Base-by-base conservation (phyloP, 805 yeast species). In the Spathaspora hagerdaliae region DNA sequence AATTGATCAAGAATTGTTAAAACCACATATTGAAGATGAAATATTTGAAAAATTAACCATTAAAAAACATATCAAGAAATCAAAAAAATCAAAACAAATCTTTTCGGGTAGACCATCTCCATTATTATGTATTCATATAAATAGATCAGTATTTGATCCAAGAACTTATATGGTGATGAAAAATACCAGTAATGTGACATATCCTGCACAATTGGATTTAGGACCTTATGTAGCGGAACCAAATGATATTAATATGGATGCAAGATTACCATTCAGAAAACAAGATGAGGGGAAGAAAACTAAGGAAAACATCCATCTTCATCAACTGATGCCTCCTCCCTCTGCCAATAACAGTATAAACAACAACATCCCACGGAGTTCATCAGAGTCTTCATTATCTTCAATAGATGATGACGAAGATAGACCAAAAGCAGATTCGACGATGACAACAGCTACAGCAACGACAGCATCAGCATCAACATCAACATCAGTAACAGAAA, bases 61-160 rank as follows among this genome's bases (percentile, higher is more conserved):
- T 9, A 81, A 85, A 53, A 83, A 83, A 57, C 81, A 83, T 80
- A 77, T 82, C 46, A 77, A 82, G 45, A 87, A 86, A 59, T 79
- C 88, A 2, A 83, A 81, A 41, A 92, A 92, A 64, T 82, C 91
- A 2, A 91, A 90, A 61, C 97, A 91, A 59, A 84, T 84, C 24
- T 75, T 80, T 56, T 78, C 90, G 51, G 77, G 89, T 19, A 75
- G 91, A 56, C 92, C 94, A 0, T 96, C 97, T 1, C 85, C 90
- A 9, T 74, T 88, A 45, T 71, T 92, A 39, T 80, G 92, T 44
- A 77, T 92, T 38, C 98, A 94, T 63, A 85, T 92, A 51, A 92
- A 92, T 62, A 79, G 99, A 58, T 88, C 96, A 2, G 97, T 88
- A 11, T 92, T 90, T 63, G 97, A 92, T 63, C 87, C 94, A 45